These are phyloP conservation scores for Termitomyces sp. DNA, from an alignment of 768 basidiomycete genomes.

Conservation along the genomic window DNA sequence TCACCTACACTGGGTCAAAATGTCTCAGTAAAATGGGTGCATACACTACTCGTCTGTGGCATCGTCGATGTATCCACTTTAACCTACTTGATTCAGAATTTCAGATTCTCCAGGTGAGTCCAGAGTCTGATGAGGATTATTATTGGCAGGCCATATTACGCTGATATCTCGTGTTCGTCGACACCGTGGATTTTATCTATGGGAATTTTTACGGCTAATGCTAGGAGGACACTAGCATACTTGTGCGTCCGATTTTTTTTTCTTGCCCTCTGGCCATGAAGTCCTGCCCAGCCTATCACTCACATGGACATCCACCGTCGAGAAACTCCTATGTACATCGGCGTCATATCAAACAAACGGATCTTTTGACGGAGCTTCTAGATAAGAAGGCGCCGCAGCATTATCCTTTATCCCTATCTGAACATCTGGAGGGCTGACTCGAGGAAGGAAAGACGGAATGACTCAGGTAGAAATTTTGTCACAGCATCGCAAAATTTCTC, in stretches of 20 bases:
- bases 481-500: no score
- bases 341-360: neutral
- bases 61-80: neutral
- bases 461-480: no score
- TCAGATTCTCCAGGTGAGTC: neutral
- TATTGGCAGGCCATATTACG: neutral
- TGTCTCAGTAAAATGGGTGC: neutral
- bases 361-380: no score
- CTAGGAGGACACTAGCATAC: neutral
- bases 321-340: no score
- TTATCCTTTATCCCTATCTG: no score
- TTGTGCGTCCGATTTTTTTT: neutral
- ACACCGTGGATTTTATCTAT: neutral
- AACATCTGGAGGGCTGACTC: no score
- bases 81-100: neutral
- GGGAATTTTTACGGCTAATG: neutral
- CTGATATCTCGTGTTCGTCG: neutral
- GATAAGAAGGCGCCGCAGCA: no score
- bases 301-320: neutral
- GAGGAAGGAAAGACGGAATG: no score
- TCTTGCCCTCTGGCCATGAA: no score
- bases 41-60: no score
- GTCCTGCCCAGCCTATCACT: neutral
- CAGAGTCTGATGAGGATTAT: neutral
- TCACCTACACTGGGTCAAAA: neutral